Base-by-base conservation (phyloP, 23 red algal genomes). In the Pyropia haitanensis region DNA sequence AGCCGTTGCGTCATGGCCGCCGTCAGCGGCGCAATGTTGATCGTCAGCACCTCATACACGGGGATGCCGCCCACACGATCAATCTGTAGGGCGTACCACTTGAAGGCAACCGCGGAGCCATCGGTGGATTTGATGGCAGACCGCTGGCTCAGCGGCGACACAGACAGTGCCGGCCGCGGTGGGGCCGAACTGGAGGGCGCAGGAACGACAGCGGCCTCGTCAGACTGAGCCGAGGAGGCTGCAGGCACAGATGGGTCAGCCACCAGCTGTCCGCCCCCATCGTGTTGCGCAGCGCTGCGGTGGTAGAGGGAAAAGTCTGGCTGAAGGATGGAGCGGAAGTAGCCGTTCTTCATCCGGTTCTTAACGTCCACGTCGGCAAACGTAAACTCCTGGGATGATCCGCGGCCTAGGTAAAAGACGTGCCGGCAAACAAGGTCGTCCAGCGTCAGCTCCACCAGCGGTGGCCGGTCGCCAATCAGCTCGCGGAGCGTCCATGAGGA, bases 51-150 rank as follows among this genome's bases (percentile, higher is more conserved):
- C 22, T 95, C 81, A 61, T 88, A 82, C 16, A 95, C 67, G 24
- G 77, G 70, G 44, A 95, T 95, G 23, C 82, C 76, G n/a, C 90
- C 90, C 22, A 95, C 81, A 17, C 71, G 80, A 55, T 87, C 70
- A 22, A 67, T 69, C 48, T 88, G 81, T 1, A 65, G 76, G 25
- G 69, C 70, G 69, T 73, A 87, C 75, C 80, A 95, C 65, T 72
- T 60, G 72, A 95, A 95, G 15, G 90, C 90, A 49, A 95, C 90
- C 51, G 81, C 51, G 17, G 78, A 71, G 51, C 74, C 82, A 67
- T 95, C 90, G 18, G 86, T 76, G 27, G 77, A 69, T 57, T 82
- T 81, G 22, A 90, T 90, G 3, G 58, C 27, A 63, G 74, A 80
- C 48, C 49, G 56, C n/a, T 46, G 64, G 10, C 67, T 29, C 22